Percentiles rank a stretch among this genome's conserved stretches.
Evolutionary conservation across 345 rosid species (phyloP).

Genomic region (Linum trigynum): DNA sequence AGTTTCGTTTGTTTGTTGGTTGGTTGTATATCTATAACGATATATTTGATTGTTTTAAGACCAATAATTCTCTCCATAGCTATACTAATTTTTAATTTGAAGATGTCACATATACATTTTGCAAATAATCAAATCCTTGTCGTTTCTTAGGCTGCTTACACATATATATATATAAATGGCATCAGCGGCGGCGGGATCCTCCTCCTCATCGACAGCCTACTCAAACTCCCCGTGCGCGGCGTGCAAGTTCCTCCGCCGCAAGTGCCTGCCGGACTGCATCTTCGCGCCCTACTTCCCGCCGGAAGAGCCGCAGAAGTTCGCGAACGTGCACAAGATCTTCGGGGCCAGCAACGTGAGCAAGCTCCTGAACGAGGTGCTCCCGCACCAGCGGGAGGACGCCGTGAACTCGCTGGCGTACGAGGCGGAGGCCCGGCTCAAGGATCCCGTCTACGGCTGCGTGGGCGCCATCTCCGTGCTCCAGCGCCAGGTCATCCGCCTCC

Average conservation of each 20-base stretch:
- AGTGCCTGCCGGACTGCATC: constrained; percentile 25
- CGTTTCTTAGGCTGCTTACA: background rate
- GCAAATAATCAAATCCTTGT: background rate
- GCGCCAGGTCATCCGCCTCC: background rate
- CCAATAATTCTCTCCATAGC: no score
- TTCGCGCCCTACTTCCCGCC: constrained; percentile 7
- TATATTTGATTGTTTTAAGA: background rate
- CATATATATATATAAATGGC: constrained; percentile 9
- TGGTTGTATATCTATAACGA: background rate
- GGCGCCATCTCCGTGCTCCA: background rate
- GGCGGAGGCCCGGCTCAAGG: background rate
- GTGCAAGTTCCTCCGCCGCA: constrained; percentile 27
- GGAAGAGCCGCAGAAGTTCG: background rate
- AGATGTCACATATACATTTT: background rate
- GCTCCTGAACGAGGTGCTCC: no score
- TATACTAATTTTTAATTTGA: constrained; percentile 5
- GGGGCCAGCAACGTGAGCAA: constrained; percentile 15
- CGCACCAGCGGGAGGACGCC: background rate
- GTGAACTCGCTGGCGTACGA: no score
- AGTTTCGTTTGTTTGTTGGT: no score
- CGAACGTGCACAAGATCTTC: constrained; percentile 17
- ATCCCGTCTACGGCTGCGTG: background rate
- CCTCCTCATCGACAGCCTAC: constrained; percentile 8
- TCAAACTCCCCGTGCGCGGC: constrained; percentile 31
- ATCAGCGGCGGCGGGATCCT: background rate